Evolutionary conservation across 768 basidiomycete species (phyloP).

Genomic region (Cystobasidium ongulense): DNA sequence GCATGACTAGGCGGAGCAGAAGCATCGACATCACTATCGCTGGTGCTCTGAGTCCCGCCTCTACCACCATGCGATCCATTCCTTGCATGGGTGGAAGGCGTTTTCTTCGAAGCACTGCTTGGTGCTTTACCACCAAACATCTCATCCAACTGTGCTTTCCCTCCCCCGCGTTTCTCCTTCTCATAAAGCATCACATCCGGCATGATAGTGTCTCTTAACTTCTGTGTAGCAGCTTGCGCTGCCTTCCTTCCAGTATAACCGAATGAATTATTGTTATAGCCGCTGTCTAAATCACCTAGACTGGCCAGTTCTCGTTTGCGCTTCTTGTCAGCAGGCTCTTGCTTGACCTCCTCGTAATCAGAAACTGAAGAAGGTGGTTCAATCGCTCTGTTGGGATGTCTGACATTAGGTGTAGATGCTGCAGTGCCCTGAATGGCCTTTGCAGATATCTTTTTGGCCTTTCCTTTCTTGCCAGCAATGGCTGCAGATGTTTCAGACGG

Average conservation of each 20-base stretch:
- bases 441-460: neutral
- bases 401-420: neutral
- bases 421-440: neutral
- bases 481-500: neutral
- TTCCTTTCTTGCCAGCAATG: neutral
- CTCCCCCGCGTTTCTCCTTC: slow-evolving; percentile 29
- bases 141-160: slow-evolving; percentile 21
- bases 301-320: neutral
- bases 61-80: neutral
- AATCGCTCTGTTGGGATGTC: neutral
- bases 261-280: neutral
- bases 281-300: neutral
- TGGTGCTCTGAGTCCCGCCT: neutral
- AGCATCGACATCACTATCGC: neutral
- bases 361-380: neutral
- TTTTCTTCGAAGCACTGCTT: neutral
- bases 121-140: slow-evolving; percentile 17
- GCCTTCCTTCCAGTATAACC: slow-evolving; percentile 49
- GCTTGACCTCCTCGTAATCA: neutral
- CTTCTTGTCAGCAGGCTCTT: neutral
- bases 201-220: slow-evolving; percentile 57
- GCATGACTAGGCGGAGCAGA: neutral
- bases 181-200: slow-evolving; percentile 55
- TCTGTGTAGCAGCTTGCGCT: slow-evolving; percentile 52
- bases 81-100: neutral